These are phyloP conservation scores for Coemansia sp. DNA, from an alignment of 371 early-diverging fungal genomes.

Conservation along the genomic window DNA sequence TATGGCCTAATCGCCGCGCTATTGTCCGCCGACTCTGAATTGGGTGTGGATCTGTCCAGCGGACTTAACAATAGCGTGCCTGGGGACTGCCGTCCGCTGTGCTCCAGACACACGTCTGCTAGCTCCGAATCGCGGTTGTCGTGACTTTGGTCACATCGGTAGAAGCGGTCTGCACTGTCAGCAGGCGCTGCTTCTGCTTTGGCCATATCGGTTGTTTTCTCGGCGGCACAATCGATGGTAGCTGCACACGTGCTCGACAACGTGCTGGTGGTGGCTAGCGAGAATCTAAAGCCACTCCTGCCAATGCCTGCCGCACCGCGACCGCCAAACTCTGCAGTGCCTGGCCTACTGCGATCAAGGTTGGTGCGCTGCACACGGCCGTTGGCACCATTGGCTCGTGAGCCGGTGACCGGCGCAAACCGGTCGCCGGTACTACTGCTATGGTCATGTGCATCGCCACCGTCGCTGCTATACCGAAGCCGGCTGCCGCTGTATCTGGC, in stretches of 20 bases:
- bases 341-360: not conserved
- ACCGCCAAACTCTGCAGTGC: not conserved
- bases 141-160: not conserved
- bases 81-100: not conserved
- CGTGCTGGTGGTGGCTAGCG: not conserved
- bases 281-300: not conserved
- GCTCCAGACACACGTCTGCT: not conserved
- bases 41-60: not conserved
- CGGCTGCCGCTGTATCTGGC: slow-evolving; percentile 7
- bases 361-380: not conserved
- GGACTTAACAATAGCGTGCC: slow-evolving; percentile 1
- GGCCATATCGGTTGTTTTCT: not conserved
- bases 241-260: not conserved
- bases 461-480: slow-evolving; percentile 9
- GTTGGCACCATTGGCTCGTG: slow-evolving; percentile 9
- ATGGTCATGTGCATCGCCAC: not conserved
- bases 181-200: not conserved
- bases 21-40: not conserved
- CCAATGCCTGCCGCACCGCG: not conserved
- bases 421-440: slow-evolving; percentile 15
- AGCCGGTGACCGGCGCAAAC: slow-evolving; percentile 38
- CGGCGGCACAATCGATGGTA: not conserved
- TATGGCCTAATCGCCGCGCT: slow-evolving; percentile 4
- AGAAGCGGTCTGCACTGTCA: not conserved
- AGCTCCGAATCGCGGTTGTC: not conserved